Conservation (phyloP, 768 basidiomycete genomes). For the Porphyrellus cyaneotinctus region DNA sequence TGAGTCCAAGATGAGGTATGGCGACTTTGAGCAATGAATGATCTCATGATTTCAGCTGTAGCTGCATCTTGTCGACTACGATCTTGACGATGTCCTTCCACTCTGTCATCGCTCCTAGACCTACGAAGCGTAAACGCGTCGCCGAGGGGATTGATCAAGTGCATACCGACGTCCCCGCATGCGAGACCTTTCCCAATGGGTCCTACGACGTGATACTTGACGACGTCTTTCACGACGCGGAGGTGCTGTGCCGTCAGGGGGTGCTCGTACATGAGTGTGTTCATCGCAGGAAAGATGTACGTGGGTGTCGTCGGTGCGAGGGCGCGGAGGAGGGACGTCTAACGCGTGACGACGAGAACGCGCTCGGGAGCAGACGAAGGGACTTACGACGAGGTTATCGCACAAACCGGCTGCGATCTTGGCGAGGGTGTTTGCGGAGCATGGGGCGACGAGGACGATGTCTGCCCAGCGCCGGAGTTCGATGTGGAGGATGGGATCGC, state of each 20-base stretch:
- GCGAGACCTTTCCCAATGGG: slow-evolving; percentile 87
- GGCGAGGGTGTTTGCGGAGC: slow-evolving; percentile 93
- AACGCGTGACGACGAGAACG: neutral
- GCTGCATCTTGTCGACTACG: slow-evolving; percentile 54
- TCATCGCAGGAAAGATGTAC: slow-evolving; percentile 96
- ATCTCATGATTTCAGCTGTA: slow-evolving; percentile 15
- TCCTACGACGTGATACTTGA: slow-evolving; percentile 78
- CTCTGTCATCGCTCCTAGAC: slow-evolving; percentile 93
- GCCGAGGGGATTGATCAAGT: neutral
- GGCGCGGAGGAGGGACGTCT: slow-evolving; percentile 83
- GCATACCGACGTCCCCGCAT: slow-evolving; percentile 86
- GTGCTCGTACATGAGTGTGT: slow-evolving; percentile 96
- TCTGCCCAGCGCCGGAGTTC: slow-evolving; percentile 95
- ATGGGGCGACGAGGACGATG: slow-evolving; percentile 90
- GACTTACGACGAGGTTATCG: slow-evolving; percentile 78
- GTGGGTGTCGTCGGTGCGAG: slow-evolving; percentile 81
- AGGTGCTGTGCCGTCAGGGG: slow-evolving; percentile 87
- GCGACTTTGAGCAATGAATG: neutral
- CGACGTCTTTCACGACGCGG: slow-evolving; percentile 63
- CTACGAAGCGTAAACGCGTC: slow-evolving; percentile 34
- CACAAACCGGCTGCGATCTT: slow-evolving; percentile 88
- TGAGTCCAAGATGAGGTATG: too few species aligned
- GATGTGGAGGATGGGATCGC: slow-evolving; percentile 94
- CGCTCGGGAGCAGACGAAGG: neutral
- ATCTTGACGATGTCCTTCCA: slow-evolving; percentile 85